Evolutionary conservation across 1,284 basidiomycete genomes (phyloP).

Genomic region (Ustilago bromivora): DNA sequence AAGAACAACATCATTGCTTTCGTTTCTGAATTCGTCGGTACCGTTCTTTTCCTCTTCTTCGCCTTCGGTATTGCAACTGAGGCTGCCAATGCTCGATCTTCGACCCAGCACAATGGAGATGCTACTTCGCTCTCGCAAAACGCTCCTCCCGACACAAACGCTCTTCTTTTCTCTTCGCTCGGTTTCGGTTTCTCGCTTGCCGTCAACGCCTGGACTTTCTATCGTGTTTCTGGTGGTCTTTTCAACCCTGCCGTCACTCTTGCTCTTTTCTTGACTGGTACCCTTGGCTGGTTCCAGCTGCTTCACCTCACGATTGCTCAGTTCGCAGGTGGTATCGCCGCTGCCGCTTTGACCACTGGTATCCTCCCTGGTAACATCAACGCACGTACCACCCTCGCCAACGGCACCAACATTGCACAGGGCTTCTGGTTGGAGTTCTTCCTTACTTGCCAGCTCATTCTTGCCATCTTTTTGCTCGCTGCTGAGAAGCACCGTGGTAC

Average conservation of each 20-base stretch:
- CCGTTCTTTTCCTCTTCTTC: slow-evolving; percentile 69
- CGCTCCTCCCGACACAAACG: slow-evolving; percentile 52
- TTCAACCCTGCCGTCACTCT: slow-evolving; percentile 72
- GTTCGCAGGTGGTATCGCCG: slow-evolving; percentile 72
- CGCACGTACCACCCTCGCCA: slow-evolving; percentile 70
- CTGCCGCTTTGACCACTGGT: slow-evolving; percentile 70
- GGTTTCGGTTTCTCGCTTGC: slow-evolving; percentile 72
- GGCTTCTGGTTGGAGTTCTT: slow-evolving; percentile 71
- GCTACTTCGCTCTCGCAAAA: slow-evolving; percentile 36
- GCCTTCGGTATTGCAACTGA: slow-evolving; percentile 58
- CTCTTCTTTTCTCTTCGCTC: slow-evolving; percentile 71
- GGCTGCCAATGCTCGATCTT: slow-evolving; percentile 31
- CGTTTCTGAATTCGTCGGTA: slow-evolving; percentile 72
- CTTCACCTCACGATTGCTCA: slow-evolving; percentile 71
- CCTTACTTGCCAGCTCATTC: slow-evolving; percentile 71
- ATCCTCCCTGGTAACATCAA: slow-evolving; percentile 70
- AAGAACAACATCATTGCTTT: slow-evolving; percentile 75
- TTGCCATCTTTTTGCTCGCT: slow-evolving; percentile 71
- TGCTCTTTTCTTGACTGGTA: slow-evolving; percentile 71
- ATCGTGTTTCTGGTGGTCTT: slow-evolving; percentile 52
- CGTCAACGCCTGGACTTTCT: slow-evolving; percentile 54
- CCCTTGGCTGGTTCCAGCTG: slow-evolving; percentile 70
- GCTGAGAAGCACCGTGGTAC: slow-evolving; percentile 72
- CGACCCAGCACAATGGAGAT: slow-evolving; percentile 26
- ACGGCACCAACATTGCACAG: slow-evolving; percentile 58